Base-by-base conservation (phyloP, 495 filamentous ascomycete genomes). In the Acidiella bohemica region DNA sequence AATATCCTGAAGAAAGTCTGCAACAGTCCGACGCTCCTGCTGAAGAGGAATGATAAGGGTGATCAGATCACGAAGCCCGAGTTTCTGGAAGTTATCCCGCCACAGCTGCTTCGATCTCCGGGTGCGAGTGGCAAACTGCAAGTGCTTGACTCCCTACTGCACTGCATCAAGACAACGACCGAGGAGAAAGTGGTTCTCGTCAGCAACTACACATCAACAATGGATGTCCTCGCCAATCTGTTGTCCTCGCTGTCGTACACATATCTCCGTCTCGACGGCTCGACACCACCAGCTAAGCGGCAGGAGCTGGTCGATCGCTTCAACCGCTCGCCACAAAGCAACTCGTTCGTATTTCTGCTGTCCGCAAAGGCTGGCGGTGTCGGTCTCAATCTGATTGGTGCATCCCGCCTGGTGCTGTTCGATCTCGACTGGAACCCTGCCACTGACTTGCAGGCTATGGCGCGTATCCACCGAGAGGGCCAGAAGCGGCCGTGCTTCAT, bases 381-480 rank as follows among this genome's bases (percentile, higher is more conserved):
- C 13, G 81, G 81, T 3, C 67, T 88, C 30, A 88, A 88, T 54
- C 70, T 88, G 3, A 78, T 83, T 42, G 81, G 81, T 16, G 81
- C 81, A 3, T 80, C 76, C 16, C 67, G 81, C 9, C 70, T 88
- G 0, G 64, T 86, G 6, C 71, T 88, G 2, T 86, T 85, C 51
- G 81, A 88, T 48, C 70, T 81, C 5, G 81, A 86, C 58, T 88
- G 81, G 81, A 88, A 88, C 49, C 81, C 81, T 1, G 75, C 78
- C 6, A 85, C 78, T 2, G 81, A 88, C 49, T 62, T 78, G 14
- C 81, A 88, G 54, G 81, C 81, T n/a, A 86, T 88, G 82, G 81
- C 81, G 2, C 72, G 81, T 3, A 80, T 88, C 33, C 81, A 86
- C 54, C 68, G 81, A 21, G 81, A 85, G 47, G 81, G 81, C 12